Conservation (phyloP, 2,329 filamentous ascomycete species). For the Fusarium mundagurra region DNA sequence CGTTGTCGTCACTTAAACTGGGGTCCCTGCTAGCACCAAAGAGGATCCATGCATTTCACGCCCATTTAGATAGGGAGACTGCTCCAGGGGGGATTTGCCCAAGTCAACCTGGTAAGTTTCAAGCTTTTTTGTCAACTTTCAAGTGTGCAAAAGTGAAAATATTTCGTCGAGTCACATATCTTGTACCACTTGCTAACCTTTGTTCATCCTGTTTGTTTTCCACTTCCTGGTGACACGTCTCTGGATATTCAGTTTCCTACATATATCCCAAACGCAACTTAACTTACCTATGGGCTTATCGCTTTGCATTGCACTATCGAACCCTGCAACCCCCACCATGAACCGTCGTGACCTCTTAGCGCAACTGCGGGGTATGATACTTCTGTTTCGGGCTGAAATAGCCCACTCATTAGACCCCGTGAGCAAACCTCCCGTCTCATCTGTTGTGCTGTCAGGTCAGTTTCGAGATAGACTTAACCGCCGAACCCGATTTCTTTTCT, state of each 20-base stretch:
- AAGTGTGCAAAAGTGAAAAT: background rate
- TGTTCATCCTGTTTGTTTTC: background rate
- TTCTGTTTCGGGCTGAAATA: slow-evolving; percentile 26
- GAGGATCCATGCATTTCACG: slow-evolving; percentile 31
- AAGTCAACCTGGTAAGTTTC: background rate
- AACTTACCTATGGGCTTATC: slow-evolving; percentile 19
- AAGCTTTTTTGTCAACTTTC: background rate
- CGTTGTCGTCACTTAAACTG: slow-evolving; percentile 35
- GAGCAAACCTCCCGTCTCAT: slow-evolving; percentile 34
- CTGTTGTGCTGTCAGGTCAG: slow-evolving; percentile 14
- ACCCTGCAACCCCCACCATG: slow-evolving; percentile 33
- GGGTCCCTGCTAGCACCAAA: slow-evolving; percentile 34
- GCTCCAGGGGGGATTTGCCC: background rate
- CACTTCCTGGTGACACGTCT: background rate
- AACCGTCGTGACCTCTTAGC: slow-evolving; percentile 38
- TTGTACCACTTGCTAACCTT: background rate
- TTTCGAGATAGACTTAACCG: slow-evolving; percentile 16
- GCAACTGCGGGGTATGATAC: slow-evolving; percentile 38
- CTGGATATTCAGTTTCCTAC: background rate
- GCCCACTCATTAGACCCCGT: slow-evolving; percentile 32
- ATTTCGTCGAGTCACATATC: background rate
- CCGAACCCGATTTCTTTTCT: slow-evolving; percentile 3
- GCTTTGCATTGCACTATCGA: slow-evolving; percentile 37
- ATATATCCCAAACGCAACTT: background rate
- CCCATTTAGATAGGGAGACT: slow-evolving; percentile 24